These are phyloP conservation scores for Areca catechu DNA, from an alignment of 176 grass and related monocot species.

Conservation along the genomic window DNA sequence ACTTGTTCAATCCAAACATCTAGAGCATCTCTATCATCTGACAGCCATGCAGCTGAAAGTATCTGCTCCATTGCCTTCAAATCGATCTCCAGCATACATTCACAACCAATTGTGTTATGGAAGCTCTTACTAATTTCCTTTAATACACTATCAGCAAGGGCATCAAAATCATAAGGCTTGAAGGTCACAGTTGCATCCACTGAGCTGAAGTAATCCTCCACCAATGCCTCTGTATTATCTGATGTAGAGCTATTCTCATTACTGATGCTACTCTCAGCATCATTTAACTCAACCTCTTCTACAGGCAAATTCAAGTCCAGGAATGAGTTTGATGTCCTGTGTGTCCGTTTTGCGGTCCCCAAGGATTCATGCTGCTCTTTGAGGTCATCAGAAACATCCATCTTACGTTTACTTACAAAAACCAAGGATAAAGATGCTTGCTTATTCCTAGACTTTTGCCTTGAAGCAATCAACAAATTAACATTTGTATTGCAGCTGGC, in stretches of 20 bases:
- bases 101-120: conserved; percentile 20
- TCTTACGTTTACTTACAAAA: conserved; percentile 43
- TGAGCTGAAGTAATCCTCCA: conserved; percentile 32
- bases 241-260: conserved; percentile 20
- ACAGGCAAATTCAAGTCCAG: conserved; percentile 79
- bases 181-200: conserved; percentile 46
- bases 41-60: conserved; percentile 45
- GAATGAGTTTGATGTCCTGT: conserved; percentile 29
- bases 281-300: conserved; percentile 27
- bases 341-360: conserved; percentile 26
- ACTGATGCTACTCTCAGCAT: conserved; percentile 21
- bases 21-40: conserved; percentile 28
- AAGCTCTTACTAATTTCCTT: conserved; percentile 37
- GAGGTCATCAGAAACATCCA: conserved; percentile 20
- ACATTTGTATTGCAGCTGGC: conserved; percentile 11
- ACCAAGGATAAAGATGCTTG: conserved; percentile 21
- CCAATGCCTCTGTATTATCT: conserved; percentile 33
- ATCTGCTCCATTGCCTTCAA: conserved; percentile 60
- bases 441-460: neutral
- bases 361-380: conserved; percentile 22
- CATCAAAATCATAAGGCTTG: conserved; percentile 45
- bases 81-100: conserved; percentile 49
- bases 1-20: conserved; percentile 51
- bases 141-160: conserved; percentile 39
- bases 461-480: conserved; percentile 21